Conservation (phyloP, 106 monocot genomes). For the Amphibolis antarctica region DNA sequence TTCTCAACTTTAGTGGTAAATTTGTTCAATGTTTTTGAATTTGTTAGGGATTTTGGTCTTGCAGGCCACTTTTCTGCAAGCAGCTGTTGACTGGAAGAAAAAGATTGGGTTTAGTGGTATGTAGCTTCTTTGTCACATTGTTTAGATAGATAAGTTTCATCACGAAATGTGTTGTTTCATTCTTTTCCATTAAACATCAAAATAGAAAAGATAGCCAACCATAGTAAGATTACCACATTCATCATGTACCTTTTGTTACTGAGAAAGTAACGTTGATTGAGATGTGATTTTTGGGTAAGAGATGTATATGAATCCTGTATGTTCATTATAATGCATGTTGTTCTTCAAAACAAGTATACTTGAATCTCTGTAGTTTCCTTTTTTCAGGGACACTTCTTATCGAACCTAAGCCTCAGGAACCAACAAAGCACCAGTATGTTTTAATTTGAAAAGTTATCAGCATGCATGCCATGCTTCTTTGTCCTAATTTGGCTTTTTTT, state of each 20-base stretch:
- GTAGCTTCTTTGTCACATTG: too few relatives aligned
- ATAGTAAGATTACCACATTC: too few relatives aligned
- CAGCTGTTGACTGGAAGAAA: slow-evolving; percentile 86
- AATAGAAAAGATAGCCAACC: too few relatives aligned
- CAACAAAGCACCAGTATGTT: slow-evolving; percentile 94
- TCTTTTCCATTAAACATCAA: too few relatives aligned
- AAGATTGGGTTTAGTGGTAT: slow-evolving; percentile 96
- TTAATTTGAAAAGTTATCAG: not conserved
- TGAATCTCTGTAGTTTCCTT: not conserved
- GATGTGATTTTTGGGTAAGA: too few relatives aligned
- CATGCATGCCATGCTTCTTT: not conserved
- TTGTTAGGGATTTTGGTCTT: slow-evolving; percentile 3
- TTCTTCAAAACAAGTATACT: not conserved
- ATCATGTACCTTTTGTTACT: too few relatives aligned
- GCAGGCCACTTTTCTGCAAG: slow-evolving; percentile 84
- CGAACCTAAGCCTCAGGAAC: slow-evolving; percentile 97
- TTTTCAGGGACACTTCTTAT: slow-evolving; percentile 70
- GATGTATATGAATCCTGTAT: too few relatives aligned
- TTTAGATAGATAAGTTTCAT: too few relatives aligned
- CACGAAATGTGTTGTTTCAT: too few relatives aligned
- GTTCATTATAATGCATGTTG: not conserved
- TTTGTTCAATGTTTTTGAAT: not conserved
- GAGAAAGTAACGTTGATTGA: too few relatives aligned
- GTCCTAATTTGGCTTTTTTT: not conserved
- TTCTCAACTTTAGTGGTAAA: too few relatives aligned